Evolutionary conservation across 2,329 filamentous ascomycete genomes (phyloP), one percentile per base, ranked within the genome.

Genomic region (Penicillium griseofulvum): DNA sequence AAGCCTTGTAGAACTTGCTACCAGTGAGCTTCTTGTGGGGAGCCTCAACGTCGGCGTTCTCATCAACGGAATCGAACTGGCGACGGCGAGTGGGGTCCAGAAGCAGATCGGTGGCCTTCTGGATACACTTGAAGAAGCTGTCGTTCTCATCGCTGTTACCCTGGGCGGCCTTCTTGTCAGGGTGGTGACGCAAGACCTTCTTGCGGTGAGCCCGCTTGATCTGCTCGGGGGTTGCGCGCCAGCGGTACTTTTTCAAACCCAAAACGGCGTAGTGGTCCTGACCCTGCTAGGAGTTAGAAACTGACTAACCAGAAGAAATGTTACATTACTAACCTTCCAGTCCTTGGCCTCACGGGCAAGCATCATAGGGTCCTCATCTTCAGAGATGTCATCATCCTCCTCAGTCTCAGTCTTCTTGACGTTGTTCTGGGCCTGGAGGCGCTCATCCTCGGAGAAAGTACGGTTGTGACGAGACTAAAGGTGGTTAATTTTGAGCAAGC

Each of bases 81-180:
- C 92, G 87, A 59, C 94, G 90, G 80, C 91, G 95, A 74, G 87
- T 82, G 49, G 94, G 94, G 80, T 99, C 94, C 52, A 91, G 84
- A 17, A 99, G 88, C 49, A 97, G 84, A 70, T 99, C 94, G 68
- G 89, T 93, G 55, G 94, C 94, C 78, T 97, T 97, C 76, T 99
- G 95, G 76, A 99, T 99, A 78, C 95, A 99, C 84, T 99, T 99
- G 88, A 99, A 99, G 83, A 99, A 99, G 75, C 89, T 90, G 76
- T 99, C 94, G 77, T 97, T 77, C 68, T 79, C 93, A 69, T 97
- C 92, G 65, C 85, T 84, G 68, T 85, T 84, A 59, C 94, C 94
- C 45, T 87, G 84, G 28, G 94, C 94, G 16, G 95, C 94, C 81
- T 95, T 96, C 87, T 99, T 99, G 77, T 99, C 94, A 59, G 94